A percentile compares a stretch with the other conserved stretches of the same genome.
phyloP scores from a whole-genome alignment of 192 early-diverging fungal species.

The Backusella sp. region DNA sequence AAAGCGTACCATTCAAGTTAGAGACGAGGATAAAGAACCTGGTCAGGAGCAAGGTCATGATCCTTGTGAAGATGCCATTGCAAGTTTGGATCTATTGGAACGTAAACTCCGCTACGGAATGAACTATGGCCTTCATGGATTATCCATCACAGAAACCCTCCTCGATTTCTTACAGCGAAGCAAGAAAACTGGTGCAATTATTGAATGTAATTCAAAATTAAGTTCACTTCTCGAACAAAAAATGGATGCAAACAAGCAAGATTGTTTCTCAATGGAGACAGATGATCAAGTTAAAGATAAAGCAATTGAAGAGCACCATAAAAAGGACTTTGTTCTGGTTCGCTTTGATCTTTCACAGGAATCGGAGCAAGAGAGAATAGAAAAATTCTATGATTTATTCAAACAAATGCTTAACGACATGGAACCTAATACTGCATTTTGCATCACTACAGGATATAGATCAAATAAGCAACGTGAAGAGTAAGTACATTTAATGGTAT shows the following conservation, averaged over 20 bases:
- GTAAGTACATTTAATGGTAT: background rate
- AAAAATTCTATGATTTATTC: background rate
- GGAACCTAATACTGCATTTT: conserved; percentile 14
- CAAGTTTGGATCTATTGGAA: conserved; percentile 60
- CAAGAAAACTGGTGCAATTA: background rate
- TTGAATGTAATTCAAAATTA: conserved; percentile 4
- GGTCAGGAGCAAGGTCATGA: conserved; percentile 61
- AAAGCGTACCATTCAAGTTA: conserved; percentile 51
- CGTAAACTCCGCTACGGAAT: conserved; percentile 44
- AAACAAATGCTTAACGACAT: background rate
- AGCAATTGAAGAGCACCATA: background rate
- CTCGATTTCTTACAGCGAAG: conserved; percentile 6
- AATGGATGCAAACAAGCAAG: background rate
- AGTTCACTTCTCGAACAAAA: background rate
- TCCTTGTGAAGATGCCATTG: conserved; percentile 64
- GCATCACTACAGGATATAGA: conserved; percentile 16
- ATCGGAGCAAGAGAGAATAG: background rate
- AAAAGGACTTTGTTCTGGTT: background rate
- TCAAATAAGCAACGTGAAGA: background rate
- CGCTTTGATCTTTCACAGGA: background rate
- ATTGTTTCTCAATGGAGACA: background rate
- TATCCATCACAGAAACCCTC: conserved; percentile 13
- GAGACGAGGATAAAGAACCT: conserved; percentile 33
- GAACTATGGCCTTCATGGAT: conserved; percentile 33
- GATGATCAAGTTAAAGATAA: conserved; percentile 7